Evolutionary conservation across 163 green algal genomes (phyloP).

Genomic region (Coccomyxa subellipsoidea): DNA sequence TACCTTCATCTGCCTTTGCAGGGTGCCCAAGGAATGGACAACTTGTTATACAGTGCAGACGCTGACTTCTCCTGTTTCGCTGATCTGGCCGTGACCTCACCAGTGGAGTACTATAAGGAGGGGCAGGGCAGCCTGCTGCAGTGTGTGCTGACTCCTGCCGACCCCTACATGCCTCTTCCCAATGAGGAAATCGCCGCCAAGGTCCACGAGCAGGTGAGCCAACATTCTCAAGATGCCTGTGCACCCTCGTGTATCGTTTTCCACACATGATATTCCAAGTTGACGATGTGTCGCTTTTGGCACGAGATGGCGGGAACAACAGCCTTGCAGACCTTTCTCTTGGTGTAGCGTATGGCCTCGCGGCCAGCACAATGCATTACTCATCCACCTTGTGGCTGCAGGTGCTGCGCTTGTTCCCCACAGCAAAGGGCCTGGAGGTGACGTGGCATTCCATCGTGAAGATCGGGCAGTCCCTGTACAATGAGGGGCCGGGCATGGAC

Average conservation of each 20-base stretch:
- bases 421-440: constrained; percentile 61
- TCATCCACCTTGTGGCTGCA: constrained; percentile 44
- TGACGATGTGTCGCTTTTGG: neutral
- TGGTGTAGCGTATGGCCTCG: too few species aligned
- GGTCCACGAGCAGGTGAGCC: constrained; percentile 78
- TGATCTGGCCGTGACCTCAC: constrained; percentile 88
- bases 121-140: constrained; percentile 52
- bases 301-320: too few species aligned
- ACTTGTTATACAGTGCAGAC: constrained; percentile 94
- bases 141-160: constrained; percentile 92
- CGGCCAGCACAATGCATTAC: too few species aligned
- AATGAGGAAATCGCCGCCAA: constrained; percentile 88
- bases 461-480: constrained; percentile 91
- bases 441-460: constrained; percentile 94
- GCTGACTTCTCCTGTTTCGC: constrained; percentile 96
- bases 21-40: constrained; percentile 75
- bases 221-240: neutral
- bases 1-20: neutral
- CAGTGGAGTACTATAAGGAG: constrained; percentile 77
- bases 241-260: too few species aligned
- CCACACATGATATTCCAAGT: too few species aligned
- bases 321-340: too few species aligned
- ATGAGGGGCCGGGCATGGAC: constrained; percentile 66
- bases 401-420: constrained; percentile 87
- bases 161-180: constrained; percentile 86